A percentile compares a stretch with the other conserved stretches of the same genome.
These are phyloP conservation scores for Trichocladium antarcticum DNA, from an alignment of 495 filamentous ascomycete species.

Conservation along the genomic window DNA sequence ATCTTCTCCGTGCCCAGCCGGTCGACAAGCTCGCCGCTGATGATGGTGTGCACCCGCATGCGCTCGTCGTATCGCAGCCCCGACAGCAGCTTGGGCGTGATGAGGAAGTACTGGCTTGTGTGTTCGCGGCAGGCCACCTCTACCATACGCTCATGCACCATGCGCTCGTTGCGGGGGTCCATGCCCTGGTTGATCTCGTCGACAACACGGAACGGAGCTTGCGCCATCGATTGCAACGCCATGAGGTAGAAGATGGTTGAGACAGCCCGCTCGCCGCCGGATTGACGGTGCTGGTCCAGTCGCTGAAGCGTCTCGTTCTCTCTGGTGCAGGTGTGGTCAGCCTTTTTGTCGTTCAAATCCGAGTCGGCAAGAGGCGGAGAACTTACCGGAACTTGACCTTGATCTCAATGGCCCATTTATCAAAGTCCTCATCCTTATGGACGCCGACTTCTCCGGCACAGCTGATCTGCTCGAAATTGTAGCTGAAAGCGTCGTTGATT, in stretches of 20 bases:
- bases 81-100: slow-evolving; percentile 91
- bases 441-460: slow-evolving; percentile 88
- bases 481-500: slow-evolving; percentile 80
- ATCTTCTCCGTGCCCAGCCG: slow-evolving; percentile 44
- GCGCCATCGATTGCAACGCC: slow-evolving; percentile 88
- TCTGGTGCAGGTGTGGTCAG: slow-evolving; percentile 27
- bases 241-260: slow-evolving; percentile 99
- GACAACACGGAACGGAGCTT: slow-evolving; percentile 95
- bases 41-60: slow-evolving; percentile 91
- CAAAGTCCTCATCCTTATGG: slow-evolving; percentile 76
- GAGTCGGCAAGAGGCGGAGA: background rate
- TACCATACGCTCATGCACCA: slow-evolving; percentile 94
- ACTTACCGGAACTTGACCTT: slow-evolving; percentile 81
- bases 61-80: slow-evolving; percentile 74
- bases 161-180: slow-evolving; percentile 95
- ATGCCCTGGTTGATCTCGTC: slow-evolving; percentile 99
- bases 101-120: slow-evolving; percentile 77
- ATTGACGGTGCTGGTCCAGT: slow-evolving; percentile 85
- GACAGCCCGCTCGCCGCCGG: slow-evolving; percentile 90
- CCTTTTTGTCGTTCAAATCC: background rate
- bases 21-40: slow-evolving; percentile 74
- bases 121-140: slow-evolving; percentile 76
- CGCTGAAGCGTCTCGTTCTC: slow-evolving; percentile 74
- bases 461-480: slow-evolving; percentile 85
- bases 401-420: slow-evolving; percentile 88